Percentiles rank a stretch among this genome's conserved stretches.
Evolutionary conservation across 2,329 filamentous ascomycete species (phyloP).

Genomic region (Volutella citrinella): DNA sequence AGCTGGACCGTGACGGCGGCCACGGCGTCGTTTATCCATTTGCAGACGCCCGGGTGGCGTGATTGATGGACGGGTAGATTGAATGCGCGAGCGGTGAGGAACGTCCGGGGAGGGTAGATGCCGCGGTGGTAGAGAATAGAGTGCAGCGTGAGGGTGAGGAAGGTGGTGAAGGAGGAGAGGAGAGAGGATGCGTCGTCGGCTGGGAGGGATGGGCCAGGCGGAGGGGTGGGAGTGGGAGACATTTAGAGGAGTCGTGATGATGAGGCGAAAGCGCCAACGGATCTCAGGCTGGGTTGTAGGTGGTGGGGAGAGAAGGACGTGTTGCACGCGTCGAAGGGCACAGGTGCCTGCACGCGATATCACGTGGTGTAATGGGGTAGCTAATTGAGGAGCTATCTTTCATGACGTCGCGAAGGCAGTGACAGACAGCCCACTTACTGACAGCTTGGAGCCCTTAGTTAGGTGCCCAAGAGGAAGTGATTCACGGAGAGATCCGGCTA

Average conservation of each 20-base stretch:
- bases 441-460: too few species aligned
- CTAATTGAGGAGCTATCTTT: neutral
- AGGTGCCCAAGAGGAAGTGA: too few species aligned
- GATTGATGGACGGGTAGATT: conserved; percentile 83
- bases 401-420: neutral
- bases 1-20: conserved; percentile 69
- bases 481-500: too few species aligned
- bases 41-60: conserved; percentile 79
- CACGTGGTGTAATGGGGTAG: conserved; percentile 17
- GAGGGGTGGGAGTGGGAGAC: neutral
- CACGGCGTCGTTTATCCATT: conserved; percentile 81
- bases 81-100: conserved; percentile 76
- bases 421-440: too few species aligned
- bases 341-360: too few species aligned
- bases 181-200: conserved; percentile 42
- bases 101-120: conserved; percentile 76
- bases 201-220: conserved; percentile 25
- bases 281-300: conserved; percentile 2
- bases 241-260: conserved; percentile 4
- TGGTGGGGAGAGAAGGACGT: conserved; percentile 8
- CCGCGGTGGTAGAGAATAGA: conserved; percentile 79
- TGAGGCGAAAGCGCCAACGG: conserved; percentile 2
- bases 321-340: conserved; percentile 18
- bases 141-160: conserved; percentile 80
- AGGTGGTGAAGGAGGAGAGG: conserved; percentile 69